A percentile compares a stretch with the other conserved stretches of the same genome.
Evolutionary conservation across 257 asterid species (phyloP).

Genomic region (Thymus quinquecostatus): DNA sequence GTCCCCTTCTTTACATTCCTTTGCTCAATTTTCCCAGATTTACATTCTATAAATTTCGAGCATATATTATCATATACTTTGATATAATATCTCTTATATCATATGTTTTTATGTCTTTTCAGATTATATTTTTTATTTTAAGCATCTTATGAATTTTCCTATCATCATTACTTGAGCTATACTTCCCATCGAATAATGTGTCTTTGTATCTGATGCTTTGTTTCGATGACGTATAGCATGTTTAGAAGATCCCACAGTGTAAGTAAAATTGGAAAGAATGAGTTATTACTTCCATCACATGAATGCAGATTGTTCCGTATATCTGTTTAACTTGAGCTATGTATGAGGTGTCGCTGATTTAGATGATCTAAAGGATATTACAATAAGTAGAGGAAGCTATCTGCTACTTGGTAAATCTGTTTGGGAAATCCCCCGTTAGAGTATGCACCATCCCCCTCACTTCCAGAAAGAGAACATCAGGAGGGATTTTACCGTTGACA

Average conservation of each 20-base stretch:
- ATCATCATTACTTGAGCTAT: neutral
- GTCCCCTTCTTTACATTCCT: conserved; percentile 32
- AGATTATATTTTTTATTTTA: neutral
- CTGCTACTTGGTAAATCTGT: neutral
- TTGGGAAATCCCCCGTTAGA: no score
- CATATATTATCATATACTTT: neutral
- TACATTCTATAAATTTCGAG: neutral
- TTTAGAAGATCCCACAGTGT: no score
- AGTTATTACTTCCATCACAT: no score
- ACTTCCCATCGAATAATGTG: neutral
- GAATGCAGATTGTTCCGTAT: no score
- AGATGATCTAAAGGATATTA: neutral
- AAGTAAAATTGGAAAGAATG: no score
- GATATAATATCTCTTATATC: neutral
- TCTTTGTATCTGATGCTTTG: no score
- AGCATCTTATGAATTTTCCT: no score
- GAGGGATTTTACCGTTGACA: no score
- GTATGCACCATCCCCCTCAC: no score
- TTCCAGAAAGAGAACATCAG: neutral
- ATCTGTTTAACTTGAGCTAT: no score
- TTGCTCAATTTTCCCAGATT: neutral
- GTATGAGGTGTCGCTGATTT: neutral
- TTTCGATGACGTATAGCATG: no score
- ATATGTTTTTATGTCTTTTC: neutral
- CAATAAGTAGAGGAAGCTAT: neutral